Conservation (phyloP, 1,284 basidiomycete genomes). For the Cryptococcus hybrid region DNA sequence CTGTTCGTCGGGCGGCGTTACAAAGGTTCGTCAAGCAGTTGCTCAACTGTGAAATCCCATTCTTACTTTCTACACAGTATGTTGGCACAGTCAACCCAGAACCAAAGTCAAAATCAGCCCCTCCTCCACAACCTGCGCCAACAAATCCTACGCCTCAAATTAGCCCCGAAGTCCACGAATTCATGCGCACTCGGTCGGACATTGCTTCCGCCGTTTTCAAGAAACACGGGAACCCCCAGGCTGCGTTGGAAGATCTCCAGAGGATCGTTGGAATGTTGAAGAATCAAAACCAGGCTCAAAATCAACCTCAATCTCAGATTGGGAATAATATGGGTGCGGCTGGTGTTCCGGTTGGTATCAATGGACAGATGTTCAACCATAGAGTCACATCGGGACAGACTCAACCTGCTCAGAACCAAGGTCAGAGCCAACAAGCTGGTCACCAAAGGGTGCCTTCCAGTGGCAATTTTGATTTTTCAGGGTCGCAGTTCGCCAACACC, state of each 20-base stretch:
- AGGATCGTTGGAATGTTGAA: constrained; percentile 3
- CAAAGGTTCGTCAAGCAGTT: constrained; percentile 11
- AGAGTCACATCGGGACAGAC: constrained; percentile 3
- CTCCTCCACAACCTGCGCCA: constrained; percentile 1
- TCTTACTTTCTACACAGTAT: constrained; percentile 2
- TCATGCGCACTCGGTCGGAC: constrained; percentile 9
- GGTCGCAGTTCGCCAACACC: constrained; percentile 7
- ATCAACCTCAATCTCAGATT: constrained; percentile 2
- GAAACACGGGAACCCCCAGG: constrained; percentile 7
- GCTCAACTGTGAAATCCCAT: background rate
- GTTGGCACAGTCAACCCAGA: constrained; percentile 6
- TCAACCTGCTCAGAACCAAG: constrained; percentile 1
- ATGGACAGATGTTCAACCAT: constrained; percentile 9
- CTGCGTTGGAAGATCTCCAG: constrained; percentile 8
- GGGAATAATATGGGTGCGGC: background rate
- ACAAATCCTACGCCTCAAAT: background rate
- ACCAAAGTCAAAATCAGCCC: constrained; percentile 1
- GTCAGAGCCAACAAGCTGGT: background rate
- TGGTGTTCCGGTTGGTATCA: constrained; percentile 4
- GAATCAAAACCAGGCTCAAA: constrained; percentile 3
- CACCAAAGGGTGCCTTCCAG: constrained; percentile 6
- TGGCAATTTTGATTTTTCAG: background rate
- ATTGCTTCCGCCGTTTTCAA: constrained; percentile 7
- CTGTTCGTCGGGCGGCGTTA: constrained; percentile 11
- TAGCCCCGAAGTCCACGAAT: constrained; percentile 3